phyloP scores from a whole-genome alignment of 352 stramenopile species.

The Plasmopara halstedii region DNA sequence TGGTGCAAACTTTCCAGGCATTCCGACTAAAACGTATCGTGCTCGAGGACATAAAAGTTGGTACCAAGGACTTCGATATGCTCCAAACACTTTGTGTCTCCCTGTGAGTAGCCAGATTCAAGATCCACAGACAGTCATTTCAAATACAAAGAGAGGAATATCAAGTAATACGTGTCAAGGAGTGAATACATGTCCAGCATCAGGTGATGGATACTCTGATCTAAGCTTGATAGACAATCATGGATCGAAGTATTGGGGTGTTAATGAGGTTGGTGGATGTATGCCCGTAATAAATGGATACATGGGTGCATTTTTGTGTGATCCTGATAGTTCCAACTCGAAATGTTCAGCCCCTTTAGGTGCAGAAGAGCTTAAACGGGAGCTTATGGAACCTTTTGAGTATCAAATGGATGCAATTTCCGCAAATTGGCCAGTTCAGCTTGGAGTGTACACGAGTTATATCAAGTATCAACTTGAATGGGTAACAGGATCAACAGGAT shows the following conservation, averaged over 20 bases:
- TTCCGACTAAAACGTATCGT: no score
- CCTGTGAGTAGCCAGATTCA: conserved; percentile 18
- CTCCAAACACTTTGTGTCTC: no score
- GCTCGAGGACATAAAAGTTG: no score
- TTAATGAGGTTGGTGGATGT: conserved; percentile 44
- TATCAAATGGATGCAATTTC: no score
- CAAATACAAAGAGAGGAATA: conserved; percentile 25
- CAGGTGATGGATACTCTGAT: conserved; percentile 31
- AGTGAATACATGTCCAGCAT: conserved; percentile 43
- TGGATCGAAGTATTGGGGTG: conserved; percentile 31
- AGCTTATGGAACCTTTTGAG: conserved; percentile 35
- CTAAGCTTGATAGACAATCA: conserved; percentile 35
- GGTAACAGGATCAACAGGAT: conserved; percentile 41
- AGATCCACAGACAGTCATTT: conserved; percentile 25
- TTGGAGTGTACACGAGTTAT: conserved; percentile 37
- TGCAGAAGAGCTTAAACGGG: conserved; percentile 17
- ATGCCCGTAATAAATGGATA: conserved; percentile 50
- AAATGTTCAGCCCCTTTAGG: conserved; percentile 15
- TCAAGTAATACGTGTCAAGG: conserved; percentile 37
- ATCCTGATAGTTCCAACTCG: no score
- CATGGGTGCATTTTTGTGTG: conserved; percentile 36
- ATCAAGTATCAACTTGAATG: conserved; percentile 54
- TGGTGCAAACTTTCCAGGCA: conserved; percentile 50
- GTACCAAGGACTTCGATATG: conserved; percentile 61
- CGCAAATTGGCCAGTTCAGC: conserved; percentile 34